Evolutionary conservation across 2,329 filamentous ascomycete genomes (phyloP).

Genomic region (Paraconiothyrium sp.): DNA sequence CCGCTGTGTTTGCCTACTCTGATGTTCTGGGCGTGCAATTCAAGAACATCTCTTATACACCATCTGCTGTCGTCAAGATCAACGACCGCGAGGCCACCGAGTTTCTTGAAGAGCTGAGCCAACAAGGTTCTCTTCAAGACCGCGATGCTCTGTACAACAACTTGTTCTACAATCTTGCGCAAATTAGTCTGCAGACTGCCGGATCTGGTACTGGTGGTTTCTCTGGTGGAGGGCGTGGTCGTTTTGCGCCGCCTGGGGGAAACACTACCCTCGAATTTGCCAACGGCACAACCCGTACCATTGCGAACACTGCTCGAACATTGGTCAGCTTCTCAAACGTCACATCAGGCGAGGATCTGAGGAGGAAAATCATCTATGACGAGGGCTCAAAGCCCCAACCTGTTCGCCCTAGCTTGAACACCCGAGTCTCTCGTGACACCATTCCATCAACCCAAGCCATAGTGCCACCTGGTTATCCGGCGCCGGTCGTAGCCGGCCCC

Average conservation of each 20-base stretch:
- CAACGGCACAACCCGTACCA: constrained; percentile 53
- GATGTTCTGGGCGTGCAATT: constrained; percentile 58
- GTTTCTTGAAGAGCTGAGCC: constrained; percentile 59
- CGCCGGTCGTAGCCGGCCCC: constrained; percentile 50
- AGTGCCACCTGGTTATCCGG: constrained; percentile 54
- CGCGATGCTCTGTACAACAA: constrained; percentile 67
- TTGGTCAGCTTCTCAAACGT: constrained; percentile 51
- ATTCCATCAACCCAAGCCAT: constrained; percentile 16
- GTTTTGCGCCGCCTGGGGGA: constrained; percentile 54
- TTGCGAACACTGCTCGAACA: constrained; percentile 56
- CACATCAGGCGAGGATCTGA: constrained; percentile 52
- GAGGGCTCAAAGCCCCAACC: constrained; percentile 6
- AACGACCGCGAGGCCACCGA: constrained; percentile 63
- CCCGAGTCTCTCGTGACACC: background rate
- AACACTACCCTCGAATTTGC: constrained; percentile 57
- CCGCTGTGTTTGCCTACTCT: constrained; percentile 64
- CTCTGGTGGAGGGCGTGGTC: constrained; percentile 54
- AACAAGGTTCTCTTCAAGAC: constrained; percentile 62
- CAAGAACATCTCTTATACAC: constrained; percentile 55
- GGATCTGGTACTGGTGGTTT: constrained; percentile 56
- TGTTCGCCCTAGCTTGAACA: constrained; percentile 1
- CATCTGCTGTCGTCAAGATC: constrained; percentile 64
- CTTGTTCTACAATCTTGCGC: constrained; percentile 57
- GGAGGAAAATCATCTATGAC: constrained; percentile 46
- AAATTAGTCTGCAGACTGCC: constrained; percentile 52